Evolutionary conservation across 2,329 filamentous ascomycete genomes (phyloP).

Genomic region (Aspergillus quadrilineatus): DNA sequence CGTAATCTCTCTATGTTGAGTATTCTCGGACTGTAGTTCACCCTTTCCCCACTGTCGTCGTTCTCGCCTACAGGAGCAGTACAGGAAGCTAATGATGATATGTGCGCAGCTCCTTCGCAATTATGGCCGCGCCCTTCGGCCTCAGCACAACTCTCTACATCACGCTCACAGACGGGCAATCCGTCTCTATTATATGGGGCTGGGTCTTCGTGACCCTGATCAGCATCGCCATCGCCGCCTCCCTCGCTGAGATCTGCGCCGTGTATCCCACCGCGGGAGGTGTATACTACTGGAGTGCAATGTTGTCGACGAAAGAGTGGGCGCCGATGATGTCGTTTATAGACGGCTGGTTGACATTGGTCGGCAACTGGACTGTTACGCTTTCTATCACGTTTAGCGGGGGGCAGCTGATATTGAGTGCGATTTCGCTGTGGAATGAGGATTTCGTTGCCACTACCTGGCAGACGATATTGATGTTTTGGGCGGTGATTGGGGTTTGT

Average conservation of each 20-base stretch:
- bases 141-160: constrained; percentile 68
- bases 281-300: constrained; percentile 70
- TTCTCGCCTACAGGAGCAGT: neutral
- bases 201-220: constrained; percentile 67
- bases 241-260: constrained; percentile 67
- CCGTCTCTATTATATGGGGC: constrained; percentile 68
- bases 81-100: neutral
- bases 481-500: constrained; percentile 67
- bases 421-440: constrained; percentile 69
- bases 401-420: constrained; percentile 66
- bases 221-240: constrained; percentile 63
- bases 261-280: constrained; percentile 68
- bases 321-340: constrained; percentile 68
- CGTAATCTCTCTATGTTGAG: constrained; percentile 68
- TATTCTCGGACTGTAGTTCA: constrained; percentile 58
- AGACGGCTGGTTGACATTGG: constrained; percentile 69
- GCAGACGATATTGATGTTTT: constrained; percentile 71
- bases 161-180: constrained; percentile 66
- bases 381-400: constrained; percentile 70
- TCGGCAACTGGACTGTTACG: constrained; percentile 71
- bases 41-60: constrained; percentile 3
- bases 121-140: constrained; percentile 71
- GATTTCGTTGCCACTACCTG: constrained; percentile 65
- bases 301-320: constrained; percentile 65
- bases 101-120: constrained; percentile 61